Conservation (phyloP, 257 asterid genomes). For the Nyctanthes arbortristis region DNA sequence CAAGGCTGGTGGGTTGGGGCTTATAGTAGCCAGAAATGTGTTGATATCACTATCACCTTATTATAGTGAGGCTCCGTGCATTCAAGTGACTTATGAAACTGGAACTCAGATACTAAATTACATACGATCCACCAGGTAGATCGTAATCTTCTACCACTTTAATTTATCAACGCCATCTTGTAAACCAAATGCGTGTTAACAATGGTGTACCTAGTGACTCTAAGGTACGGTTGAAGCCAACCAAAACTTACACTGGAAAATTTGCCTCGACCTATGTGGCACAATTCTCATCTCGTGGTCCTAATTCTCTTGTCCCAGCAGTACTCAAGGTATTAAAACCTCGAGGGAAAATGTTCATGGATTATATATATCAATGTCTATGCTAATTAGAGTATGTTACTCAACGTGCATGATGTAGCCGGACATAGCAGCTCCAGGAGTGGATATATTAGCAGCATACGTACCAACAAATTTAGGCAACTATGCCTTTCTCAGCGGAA, state of each 20-base stretch:
- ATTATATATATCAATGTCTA: too few species aligned
- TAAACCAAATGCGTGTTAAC: neutral
- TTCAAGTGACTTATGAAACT: conserved; percentile 26
- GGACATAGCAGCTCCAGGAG: conserved; percentile 50
- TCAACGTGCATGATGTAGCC: conserved; percentile 40
- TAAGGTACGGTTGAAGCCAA: conserved; percentile 29
- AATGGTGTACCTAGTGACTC: conserved; percentile 32
- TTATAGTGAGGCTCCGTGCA: conserved; percentile 9
- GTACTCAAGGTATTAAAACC: conserved; percentile 33
- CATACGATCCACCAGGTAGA: conserved; percentile 40
- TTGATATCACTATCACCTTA: neutral
- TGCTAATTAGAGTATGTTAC: neutral
- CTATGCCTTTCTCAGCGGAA: conserved; percentile 18
- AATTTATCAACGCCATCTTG: neutral
- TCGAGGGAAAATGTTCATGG: neutral
- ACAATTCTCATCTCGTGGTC: conserved; percentile 46
- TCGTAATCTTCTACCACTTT: neutral
- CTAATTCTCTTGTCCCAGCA: conserved; percentile 39
- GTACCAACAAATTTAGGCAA: neutral
- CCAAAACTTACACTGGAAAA: conserved; percentile 34
- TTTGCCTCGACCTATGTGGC: conserved; percentile 33
- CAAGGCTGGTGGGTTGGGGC: conserved; percentile 33
- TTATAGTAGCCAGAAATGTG: conserved; percentile 22
- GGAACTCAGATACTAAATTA: conserved; percentile 43
- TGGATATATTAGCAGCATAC: conserved; percentile 37